Conservation (phyloP, 768 basidiomycete species). For the Tulasnella sp. region DNA sequence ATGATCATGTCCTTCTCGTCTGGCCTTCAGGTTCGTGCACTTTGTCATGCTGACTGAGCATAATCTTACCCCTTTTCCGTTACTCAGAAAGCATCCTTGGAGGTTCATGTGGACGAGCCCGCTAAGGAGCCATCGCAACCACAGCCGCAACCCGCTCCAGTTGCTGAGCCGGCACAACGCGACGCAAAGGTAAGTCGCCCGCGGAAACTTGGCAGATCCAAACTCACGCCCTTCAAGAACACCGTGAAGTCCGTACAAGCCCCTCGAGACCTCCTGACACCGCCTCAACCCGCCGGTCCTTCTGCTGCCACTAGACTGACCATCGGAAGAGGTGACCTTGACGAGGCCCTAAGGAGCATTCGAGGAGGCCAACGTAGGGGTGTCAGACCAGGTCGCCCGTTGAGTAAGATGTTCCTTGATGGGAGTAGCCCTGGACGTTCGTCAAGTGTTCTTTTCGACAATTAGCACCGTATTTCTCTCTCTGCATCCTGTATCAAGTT, state of each 20-base stretch:
- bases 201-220: background rate
- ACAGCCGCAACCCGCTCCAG: background rate
- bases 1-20: slow-evolving; percentile 62
- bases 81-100: slow-evolving; percentile 54
- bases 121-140: slow-evolving; percentile 26
- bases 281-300: background rate
- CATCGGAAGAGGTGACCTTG: slow-evolving; percentile 64
- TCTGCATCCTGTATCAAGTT: background rate
- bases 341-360: slow-evolving; percentile 74
- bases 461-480: background rate
- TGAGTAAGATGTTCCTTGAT: slow-evolving; percentile 74
- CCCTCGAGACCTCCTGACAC: background rate
- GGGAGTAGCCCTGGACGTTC: slow-evolving; percentile 29
- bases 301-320: slow-evolving; percentile 37
- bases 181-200: background rate
- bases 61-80: background rate
- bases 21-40: slow-evolving; percentile 44
- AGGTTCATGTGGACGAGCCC: slow-evolving; percentile 42
- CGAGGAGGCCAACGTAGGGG: slow-evolving; percentile 46
- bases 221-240: background rate
- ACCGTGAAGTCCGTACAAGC: background rate
- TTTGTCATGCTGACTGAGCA: background rate
- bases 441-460: slow-evolving; percentile 1
- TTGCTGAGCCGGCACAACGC: background rate
- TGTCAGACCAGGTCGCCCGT: slow-evolving; percentile 38